Conservation (phyloP, 805 yeast genomes). For the Candida maris region DNA sequence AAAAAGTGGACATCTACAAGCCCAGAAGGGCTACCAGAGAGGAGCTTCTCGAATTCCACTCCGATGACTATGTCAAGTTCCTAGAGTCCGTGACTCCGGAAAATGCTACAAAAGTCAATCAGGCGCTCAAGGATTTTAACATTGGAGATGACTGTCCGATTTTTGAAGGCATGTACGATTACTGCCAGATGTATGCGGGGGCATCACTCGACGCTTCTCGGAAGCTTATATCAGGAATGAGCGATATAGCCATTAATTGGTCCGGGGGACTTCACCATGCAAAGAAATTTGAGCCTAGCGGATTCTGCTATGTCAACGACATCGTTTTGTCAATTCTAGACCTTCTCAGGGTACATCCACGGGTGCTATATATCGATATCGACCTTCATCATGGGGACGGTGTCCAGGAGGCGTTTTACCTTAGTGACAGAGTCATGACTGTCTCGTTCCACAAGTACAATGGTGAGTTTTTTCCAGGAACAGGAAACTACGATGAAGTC, state of each 20-base stretch:
- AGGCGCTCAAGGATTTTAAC: constrained; percentile 65
- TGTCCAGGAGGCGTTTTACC: constrained; percentile 93
- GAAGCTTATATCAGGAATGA: constrained; percentile 76
- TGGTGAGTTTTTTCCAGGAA: constrained; percentile 96
- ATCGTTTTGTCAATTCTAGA: constrained; percentile 86
- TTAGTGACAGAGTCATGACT: constrained; percentile 95
- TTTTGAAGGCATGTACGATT: constrained; percentile 92
- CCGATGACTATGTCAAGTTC: constrained; percentile 81
- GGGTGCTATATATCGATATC: constrained; percentile 90
- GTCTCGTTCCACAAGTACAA: constrained; percentile 90
- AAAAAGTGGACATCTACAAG: constrained; percentile 83
- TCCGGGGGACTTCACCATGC: constrained; percentile 98
- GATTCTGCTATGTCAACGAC: constrained; percentile 93
- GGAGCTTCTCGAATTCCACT: constrained; percentile 78
- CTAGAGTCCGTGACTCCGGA: constrained; percentile 75
- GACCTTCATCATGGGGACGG: constrained; percentile 98
- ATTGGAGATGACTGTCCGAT: constrained; percentile 95
- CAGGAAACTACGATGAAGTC: constrained; percentile 85
- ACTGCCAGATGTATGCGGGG: constrained; percentile 84
- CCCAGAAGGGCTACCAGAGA: constrained; percentile 80
- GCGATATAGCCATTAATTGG: constrained; percentile 94
- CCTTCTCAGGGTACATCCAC: constrained; percentile 80
- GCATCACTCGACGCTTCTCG: constrained; percentile 93
- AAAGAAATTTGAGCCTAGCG: constrained; percentile 88
- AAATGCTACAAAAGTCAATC: constrained; percentile 54